Conservation (phyloP, 1,284 basidiomycete species). For the Vanrija humicola region DNA sequence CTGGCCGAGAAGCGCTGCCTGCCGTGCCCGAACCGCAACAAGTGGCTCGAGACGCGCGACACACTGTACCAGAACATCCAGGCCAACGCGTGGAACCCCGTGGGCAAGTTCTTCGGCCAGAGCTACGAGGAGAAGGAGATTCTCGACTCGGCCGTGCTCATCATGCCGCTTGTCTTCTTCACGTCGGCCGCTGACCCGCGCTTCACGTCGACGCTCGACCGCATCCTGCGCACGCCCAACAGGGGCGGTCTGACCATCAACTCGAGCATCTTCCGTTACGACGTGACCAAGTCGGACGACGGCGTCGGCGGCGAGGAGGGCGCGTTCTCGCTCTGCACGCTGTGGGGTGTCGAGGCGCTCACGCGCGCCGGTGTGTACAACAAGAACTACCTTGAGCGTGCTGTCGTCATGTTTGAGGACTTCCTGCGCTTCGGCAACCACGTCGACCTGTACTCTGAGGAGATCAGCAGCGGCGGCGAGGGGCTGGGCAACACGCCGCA, state of each 20-base stretch:
- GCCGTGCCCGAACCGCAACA: conserved; percentile 51
- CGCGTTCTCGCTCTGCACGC: conserved; percentile 48
- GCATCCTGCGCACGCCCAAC: conserved; percentile 67
- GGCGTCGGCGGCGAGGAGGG: conserved; percentile 92
- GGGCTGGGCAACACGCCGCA: conserved; percentile 48
- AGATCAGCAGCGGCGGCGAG: conserved; percentile 50
- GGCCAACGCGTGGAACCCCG: conserved; percentile 57
- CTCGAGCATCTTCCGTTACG: conserved; percentile 56
- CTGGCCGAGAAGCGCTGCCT: conserved; percentile 78
- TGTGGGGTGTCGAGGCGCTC: conserved; percentile 76
- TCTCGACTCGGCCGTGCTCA: conserved; percentile 50
- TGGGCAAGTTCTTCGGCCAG: conserved; percentile 45
- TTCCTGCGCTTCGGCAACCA: conserved; percentile 70
- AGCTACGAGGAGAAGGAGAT: conserved; percentile 51
- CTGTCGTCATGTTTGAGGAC: conserved; percentile 43
- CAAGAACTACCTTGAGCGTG: conserved; percentile 55
- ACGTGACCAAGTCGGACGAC: conserved; percentile 73
- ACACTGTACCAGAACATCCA: conserved; percentile 69
- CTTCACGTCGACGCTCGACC: conserved; percentile 74
- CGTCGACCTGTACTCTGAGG: conserved; percentile 75
- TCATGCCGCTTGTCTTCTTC: conserved; percentile 64
- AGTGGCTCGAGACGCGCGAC: conserved; percentile 74
- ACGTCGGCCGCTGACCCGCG: conserved; percentile 74
- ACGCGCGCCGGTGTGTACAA: conserved; percentile 78
- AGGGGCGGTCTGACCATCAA: conserved; percentile 83